Conservation (phyloP, 306 rosid species). For the Castanopsis chinensis region DNA sequence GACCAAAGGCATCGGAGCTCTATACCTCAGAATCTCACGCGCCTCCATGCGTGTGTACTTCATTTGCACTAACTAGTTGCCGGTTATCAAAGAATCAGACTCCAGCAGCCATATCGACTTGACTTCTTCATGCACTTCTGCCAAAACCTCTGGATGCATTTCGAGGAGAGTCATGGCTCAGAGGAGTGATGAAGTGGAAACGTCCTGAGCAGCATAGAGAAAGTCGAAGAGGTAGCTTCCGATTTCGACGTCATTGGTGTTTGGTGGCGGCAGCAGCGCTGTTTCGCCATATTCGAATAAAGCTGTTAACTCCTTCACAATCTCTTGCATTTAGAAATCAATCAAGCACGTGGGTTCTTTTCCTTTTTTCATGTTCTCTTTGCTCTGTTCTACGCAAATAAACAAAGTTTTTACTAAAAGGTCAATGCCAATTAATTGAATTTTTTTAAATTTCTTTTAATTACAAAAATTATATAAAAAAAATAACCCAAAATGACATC, state of each 20-base stretch:
- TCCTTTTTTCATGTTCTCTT: constrained; percentile 37
- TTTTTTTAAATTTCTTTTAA: too few relatives aligned
- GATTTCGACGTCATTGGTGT: constrained; percentile 43
- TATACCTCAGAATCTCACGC: constrained; percentile 71
- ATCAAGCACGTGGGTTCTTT: constrained; percentile 71
- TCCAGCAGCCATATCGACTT: constrained; percentile 61
- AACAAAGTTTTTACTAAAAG: constrained; percentile 45
- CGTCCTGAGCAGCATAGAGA: constrained; percentile 87
- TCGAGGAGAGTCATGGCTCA: constrained; percentile 87
- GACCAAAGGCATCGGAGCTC: constrained; percentile 79
- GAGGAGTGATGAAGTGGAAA: constrained; percentile 79
- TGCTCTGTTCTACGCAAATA: constrained; percentile 48
- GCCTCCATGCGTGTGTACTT: constrained; percentile 85
- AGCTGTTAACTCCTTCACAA: constrained; percentile 36
- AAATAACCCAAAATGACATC: too few relatives aligned
- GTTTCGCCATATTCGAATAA: not conserved
- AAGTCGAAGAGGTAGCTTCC: constrained; percentile 79
- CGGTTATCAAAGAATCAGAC: constrained; percentile 42
- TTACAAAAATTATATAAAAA: too few relatives aligned
- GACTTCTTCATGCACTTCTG: constrained; percentile 53
- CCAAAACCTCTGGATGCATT: constrained; percentile 60
- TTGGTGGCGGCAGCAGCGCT: constrained; percentile 33
- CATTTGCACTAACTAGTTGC: constrained; percentile 57
- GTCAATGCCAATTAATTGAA: constrained; percentile 48
- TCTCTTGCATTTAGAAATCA: constrained; percentile 86